Conservation (phyloP, 805 yeast species). For the Wickerhamiella parazyma region DNA sequence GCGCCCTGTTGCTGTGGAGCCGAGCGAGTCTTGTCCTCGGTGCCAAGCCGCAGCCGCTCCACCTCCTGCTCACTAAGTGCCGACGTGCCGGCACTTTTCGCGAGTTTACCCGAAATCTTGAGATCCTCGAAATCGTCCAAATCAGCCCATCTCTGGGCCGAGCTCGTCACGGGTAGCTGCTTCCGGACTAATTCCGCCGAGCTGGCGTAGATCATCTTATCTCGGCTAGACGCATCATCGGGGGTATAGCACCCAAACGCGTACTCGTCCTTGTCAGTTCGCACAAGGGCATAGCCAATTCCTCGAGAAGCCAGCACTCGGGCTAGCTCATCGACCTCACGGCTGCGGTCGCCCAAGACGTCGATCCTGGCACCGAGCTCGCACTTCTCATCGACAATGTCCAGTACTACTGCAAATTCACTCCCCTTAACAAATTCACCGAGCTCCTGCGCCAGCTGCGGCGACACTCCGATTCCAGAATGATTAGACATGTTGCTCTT, state of each 20-base stretch:
- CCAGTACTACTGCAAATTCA: conserved; percentile 29
- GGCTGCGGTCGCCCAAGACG: conserved; percentile 27
- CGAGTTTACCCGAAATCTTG: not conserved
- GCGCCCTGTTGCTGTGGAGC: conserved; percentile 6
- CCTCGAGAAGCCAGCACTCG: conserved; percentile 21
- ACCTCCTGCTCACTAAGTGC: not conserved
- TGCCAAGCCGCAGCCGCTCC: not conserved
- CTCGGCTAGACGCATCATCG: conserved; percentile 64
- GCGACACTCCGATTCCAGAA: conserved; percentile 44
- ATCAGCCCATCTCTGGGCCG: conserved; percentile 42
- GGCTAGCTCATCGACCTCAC: conserved; percentile 24
- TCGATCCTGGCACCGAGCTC: conserved; percentile 26
- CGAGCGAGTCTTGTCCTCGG: not conserved
- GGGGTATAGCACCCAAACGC: conserved; percentile 77
- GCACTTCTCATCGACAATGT: conserved; percentile 27
- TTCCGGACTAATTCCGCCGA: conserved; percentile 64
- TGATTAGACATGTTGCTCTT: conserved; percentile 46
- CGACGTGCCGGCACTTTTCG: not conserved
- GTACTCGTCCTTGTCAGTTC: conserved; percentile 23
- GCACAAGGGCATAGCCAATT: conserved; percentile 40
- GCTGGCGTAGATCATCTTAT: conserved; percentile 90
- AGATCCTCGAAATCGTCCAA: conserved; percentile 30
- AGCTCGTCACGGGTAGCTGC: conserved; percentile 41
- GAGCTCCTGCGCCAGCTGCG: conserved; percentile 35
- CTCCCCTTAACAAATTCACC: conserved; percentile 27